Evolutionary conservation across 1,284 basidiomycete genomes (phyloP), one percentile per base, ranked within the genome.

Genomic region (Lentinula novae-zelandiae): DNA sequence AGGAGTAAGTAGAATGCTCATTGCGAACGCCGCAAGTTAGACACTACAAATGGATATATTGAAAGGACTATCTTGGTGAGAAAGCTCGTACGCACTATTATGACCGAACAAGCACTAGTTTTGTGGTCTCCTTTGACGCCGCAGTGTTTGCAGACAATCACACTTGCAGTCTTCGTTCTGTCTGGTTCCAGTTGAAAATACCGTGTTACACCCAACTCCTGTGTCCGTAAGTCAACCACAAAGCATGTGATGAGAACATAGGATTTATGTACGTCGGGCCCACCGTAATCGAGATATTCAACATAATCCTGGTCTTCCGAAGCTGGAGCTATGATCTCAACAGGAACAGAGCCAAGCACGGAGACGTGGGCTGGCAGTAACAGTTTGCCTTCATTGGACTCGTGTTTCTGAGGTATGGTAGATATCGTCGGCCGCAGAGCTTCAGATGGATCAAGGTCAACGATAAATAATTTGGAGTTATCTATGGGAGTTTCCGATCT

Each of bases 21-120:
- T 96, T 87, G 60, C 89, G 83, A 15, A 83, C 91, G 57, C 95
- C 95, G 68, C 95, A 97, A 9, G 90, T 93, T 36, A 92, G 73
- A 71, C 95, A 97, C 93, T 96, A 59, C 17, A 46, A 44, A 62
- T 50, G 50, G 9, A 22, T 53, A 49, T 20, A 50, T 57, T 55
- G 39, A 39, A 6, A 58, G 51, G 36, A 17, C 36, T 52, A 61
- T 48, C 31, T 34, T 27, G 49, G 59, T 34, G 17, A 57, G 53
- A 54, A 63, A 40, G 10, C 15, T 31, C 49, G 33, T 22, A 76
- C 86, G 69, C 64, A 92, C 89, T 67, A 92, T 88, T 62, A 82
- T 71, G 34, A 88, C 77, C n/a, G 81, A 77, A 70, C 89, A 92
- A 20, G 84, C 79, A 31, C 72, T 77, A 1, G 86, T 82, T 67